Conservation (phyloP, 1,139 yeast species). For the Diutina catenulata region DNA sequence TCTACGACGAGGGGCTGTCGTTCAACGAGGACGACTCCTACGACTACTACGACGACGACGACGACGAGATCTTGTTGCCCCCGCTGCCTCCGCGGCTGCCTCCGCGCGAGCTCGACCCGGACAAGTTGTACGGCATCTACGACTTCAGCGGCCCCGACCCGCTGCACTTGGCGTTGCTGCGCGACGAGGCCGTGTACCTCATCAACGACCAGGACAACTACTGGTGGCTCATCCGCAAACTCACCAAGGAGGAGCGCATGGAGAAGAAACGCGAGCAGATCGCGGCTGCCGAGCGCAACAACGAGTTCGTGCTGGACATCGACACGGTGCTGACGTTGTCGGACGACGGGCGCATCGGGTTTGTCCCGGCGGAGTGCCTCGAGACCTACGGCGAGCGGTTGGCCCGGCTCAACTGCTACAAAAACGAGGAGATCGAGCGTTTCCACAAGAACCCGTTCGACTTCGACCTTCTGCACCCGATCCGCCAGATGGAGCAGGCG, state of each 20-base stretch:
- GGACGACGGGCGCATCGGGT: constrained; percentile 69
- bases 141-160: constrained; percentile 91
- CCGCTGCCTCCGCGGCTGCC: constrained; percentile 72
- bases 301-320: constrained; percentile 12
- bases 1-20: constrained; percentile 5
- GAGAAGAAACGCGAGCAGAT: constrained; percentile 7
- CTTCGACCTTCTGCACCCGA: constrained; percentile 2
- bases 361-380: constrained; percentile 91
- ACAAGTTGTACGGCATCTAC: constrained; percentile 72
- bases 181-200: constrained; percentile 75
- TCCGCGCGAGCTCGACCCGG: constrained; percentile 76
- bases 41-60: constrained; percentile 9
- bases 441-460: constrained; percentile 4
- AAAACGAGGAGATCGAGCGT: constrained; percentile 67
- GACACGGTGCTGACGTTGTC: constrained; percentile 13
- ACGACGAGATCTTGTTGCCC: constrained; percentile 21
- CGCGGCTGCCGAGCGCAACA: constrained; percentile 7
- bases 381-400: constrained; percentile 87
- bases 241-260: constrained; percentile 29
- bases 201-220: constrained; percentile 85
- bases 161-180: constrained; percentile 70
- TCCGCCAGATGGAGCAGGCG: constrained; percentile 1
- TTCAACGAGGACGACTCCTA: constrained; percentile 7
- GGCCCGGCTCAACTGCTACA: constrained; percentile 86
- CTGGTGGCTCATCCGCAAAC: constrained; percentile 89